Evolutionary conservation across 768 basidiomycete species (phyloP).

Genomic region (Russula dissimulans): DNA sequence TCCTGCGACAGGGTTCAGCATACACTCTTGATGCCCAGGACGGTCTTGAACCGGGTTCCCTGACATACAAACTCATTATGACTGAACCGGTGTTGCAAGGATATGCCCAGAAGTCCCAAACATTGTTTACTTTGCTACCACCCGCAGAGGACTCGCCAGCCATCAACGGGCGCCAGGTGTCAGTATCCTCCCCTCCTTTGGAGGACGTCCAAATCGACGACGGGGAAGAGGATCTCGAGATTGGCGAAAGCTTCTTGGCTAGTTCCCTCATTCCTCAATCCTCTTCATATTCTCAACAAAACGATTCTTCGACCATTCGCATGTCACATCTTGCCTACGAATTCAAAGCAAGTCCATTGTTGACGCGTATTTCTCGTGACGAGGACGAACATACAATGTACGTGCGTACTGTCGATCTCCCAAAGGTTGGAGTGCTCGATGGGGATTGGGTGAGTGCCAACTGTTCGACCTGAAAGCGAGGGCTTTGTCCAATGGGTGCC

Average conservation of each 20-base stretch:
- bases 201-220: constrained; percentile 13
- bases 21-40: constrained; percentile 25
- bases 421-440: constrained; percentile 53
- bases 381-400: constrained; percentile 52
- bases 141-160: constrained; percentile 2
- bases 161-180: constrained; percentile 14
- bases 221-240: constrained; percentile 40
- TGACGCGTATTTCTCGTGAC: constrained; percentile 25
- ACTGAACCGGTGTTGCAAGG: constrained; percentile 18
- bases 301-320: constrained; percentile 5
- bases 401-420: constrained; percentile 53
- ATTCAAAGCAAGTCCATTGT: constrained; percentile 29
- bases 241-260: constrained; percentile 56
- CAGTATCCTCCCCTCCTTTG: neutral
- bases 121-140: constrained; percentile 16
- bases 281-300: constrained; percentile 1
- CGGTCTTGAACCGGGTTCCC: neutral
- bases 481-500: constrained; percentile 9
- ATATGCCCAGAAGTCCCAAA: constrained; percentile 13
- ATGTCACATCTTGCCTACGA: constrained; percentile 10
- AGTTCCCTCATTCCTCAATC: constrained; percentile 21
- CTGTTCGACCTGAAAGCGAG: neutral
- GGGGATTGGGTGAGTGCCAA: constrained; percentile 66
- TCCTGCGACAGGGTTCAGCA: constrained; percentile 45
- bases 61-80: constrained; percentile 16